These are phyloP conservation scores for Pinus taeda DNA, from an alignment of 75 land plant species.

Conservation along the genomic window DNA sequence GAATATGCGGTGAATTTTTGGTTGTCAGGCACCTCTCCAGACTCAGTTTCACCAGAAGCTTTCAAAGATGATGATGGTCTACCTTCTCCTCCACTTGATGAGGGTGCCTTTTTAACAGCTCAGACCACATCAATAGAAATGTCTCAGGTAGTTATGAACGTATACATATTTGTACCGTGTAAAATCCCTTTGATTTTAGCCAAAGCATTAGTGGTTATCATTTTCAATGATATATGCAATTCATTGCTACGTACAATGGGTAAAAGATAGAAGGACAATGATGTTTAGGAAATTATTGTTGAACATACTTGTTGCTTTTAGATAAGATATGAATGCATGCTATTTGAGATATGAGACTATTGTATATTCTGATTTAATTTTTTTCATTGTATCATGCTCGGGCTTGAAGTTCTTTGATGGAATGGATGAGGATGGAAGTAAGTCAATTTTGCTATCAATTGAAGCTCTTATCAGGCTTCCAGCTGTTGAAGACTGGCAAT, in stretches of 20 bases:
- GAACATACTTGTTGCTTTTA: background rate
- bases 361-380: conserved; percentile 8
- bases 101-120: conserved; percentile 42
- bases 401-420: conserved; percentile 60
- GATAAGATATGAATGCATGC: background rate
- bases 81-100: conserved; percentile 46
- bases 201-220: background rate
- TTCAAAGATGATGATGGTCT: conserved; percentile 52
- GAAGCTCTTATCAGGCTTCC: background rate
- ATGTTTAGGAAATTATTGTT: background rate
- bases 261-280: background rate
- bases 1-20: background rate
- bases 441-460: conserved; percentile 16
- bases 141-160: conserved; percentile 21
- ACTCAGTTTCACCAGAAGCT: conserved; percentile 44
- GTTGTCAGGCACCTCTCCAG: conserved; percentile 35
- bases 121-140: conserved; percentile 30
- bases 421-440: conserved; percentile 85
- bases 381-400: background rate
- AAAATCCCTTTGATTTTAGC: background rate
- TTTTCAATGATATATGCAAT: background rate
- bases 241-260: background rate
- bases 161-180: no score
- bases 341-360: background rate
- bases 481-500: background rate